Conservation (phyloP, 345 rosid genomes). For the Rubroshorea leprosula region DNA sequence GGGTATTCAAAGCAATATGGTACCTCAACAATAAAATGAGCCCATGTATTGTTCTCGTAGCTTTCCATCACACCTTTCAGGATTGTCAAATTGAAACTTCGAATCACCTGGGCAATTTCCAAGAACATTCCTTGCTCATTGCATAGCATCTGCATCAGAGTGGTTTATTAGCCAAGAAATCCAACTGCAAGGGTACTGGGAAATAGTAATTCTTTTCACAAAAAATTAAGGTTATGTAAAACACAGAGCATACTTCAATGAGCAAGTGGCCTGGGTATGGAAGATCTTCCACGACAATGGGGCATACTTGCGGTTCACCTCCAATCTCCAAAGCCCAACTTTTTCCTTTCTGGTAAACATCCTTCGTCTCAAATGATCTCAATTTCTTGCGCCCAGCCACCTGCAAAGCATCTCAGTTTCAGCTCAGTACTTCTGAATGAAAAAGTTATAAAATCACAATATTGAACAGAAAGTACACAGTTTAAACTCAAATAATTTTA, state of each 20-base stretch:
- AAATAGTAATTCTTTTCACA: neutral
- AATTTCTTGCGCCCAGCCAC: constrained; percentile 21
- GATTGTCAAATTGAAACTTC: constrained; percentile 37
- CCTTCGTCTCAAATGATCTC: constrained; percentile 23
- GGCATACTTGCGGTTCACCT: constrained; percentile 35
- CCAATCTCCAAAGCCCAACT: constrained; percentile 50
- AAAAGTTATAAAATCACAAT: neutral
- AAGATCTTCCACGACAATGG: constrained; percentile 60
- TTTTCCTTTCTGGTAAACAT: constrained; percentile 20
- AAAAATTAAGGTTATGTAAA: neutral
- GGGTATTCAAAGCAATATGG: too few relatives aligned
- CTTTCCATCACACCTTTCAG: constrained; percentile 42
- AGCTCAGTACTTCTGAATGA: neutral
- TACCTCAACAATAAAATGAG: constrained; percentile 63
- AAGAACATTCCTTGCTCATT: constrained; percentile 41
- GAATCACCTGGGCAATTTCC: constrained; percentile 52
- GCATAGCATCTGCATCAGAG: constrained; percentile 48
- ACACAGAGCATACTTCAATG: constrained; percentile 34
- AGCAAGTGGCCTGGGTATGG: constrained; percentile 47
- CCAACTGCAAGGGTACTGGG: too few relatives aligned
- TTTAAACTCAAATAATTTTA: too few relatives aligned
- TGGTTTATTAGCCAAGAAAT: neutral
- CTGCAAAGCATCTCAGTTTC: constrained; percentile 9
- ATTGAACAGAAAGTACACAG: neutral
- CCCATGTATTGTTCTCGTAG: constrained; percentile 41